Percentiles rank a stretch among this genome's conserved stretches.
Evolutionary conservation across 495 filamentous ascomycete species (phyloP).

Genomic region (Parmelia sp.): DNA sequence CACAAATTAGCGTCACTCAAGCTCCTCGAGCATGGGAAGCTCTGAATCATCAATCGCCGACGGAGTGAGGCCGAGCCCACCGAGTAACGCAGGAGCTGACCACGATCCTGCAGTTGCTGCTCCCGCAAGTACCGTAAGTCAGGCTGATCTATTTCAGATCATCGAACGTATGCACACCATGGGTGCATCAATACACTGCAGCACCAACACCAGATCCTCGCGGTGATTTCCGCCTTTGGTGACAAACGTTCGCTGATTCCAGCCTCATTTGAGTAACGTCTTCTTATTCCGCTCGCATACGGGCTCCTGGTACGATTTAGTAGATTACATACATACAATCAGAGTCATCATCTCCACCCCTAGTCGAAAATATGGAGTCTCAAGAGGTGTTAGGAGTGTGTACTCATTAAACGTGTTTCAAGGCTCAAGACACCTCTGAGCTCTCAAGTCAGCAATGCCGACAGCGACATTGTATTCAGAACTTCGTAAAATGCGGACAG

Average conservation of each 20-base stretch:
- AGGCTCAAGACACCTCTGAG: too few species aligned
- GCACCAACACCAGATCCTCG: neutral
- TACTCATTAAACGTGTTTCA: neutral
- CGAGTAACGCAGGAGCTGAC: neutral
- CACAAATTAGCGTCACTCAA: neutral
- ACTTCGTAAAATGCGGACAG: neutral
- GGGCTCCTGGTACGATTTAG: neutral
- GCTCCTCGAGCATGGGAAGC: neutral
- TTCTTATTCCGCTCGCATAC: neutral
- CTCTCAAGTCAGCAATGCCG: neutral
- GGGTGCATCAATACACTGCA: neutral
- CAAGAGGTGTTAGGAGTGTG: neutral
- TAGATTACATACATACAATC: neutral
- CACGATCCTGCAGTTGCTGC: neutral
- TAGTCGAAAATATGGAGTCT: neutral
- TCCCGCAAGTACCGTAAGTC: neutral
- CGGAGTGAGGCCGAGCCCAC: neutral
- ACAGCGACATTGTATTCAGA: neutral
- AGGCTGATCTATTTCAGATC: neutral
- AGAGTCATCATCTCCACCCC: neutral
- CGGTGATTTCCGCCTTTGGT: neutral
- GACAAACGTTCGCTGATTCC: neutral
- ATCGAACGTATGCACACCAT: neutral
- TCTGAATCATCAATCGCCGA: neutral
- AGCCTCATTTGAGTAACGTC: neutral